Conservation (phyloP, 2,329 filamentous ascomycete genomes). For the Clonostachys rhizophaga region DNA sequence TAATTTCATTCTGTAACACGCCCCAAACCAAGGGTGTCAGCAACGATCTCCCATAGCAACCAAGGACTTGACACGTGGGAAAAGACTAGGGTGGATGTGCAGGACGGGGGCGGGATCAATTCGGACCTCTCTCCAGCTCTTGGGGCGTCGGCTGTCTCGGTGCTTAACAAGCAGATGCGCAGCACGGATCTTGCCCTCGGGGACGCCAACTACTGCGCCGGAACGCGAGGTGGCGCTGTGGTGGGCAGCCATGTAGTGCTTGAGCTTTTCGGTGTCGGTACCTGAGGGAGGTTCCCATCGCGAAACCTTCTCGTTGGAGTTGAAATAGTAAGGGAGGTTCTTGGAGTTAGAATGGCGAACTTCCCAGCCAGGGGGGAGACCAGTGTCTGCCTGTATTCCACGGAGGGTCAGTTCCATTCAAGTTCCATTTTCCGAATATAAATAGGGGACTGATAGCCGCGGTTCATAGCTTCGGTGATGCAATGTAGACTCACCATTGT, state of each 20-base stretch:
- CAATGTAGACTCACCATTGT: too few species aligned
- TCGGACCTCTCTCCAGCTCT: conserved; percentile 80
- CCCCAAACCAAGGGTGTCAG: background rate
- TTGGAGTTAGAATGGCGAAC: conserved; percentile 98
- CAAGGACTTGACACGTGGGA: too few species aligned
- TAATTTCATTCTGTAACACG: conserved; percentile 64
- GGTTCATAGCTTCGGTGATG: too few species aligned
- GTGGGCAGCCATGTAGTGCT: conserved; percentile 86
- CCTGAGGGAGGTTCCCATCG: conserved; percentile 90
- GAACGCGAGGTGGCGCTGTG: conserved; percentile 57
- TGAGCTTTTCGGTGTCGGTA: conserved; percentile 88
- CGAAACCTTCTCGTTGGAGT: conserved; percentile 77
- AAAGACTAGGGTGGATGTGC: too few species aligned
- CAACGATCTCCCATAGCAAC: too few species aligned
- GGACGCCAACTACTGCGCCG: conserved; percentile 31
- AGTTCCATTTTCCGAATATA: too few species aligned
- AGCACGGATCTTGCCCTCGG: conserved; percentile 83
- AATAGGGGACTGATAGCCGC: too few species aligned
- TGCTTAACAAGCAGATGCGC: conserved; percentile 96
- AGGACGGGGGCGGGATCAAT: background rate
- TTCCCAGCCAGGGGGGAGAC: conserved; percentile 86
- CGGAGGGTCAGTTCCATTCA: too few species aligned
- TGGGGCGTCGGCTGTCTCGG: conserved; percentile 77
- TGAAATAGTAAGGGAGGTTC: conserved; percentile 99
- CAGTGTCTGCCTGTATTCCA: conserved; percentile 58